Conservation (phyloP, 345 rosid genomes). For the Eucalyptus brandiana region DNA sequence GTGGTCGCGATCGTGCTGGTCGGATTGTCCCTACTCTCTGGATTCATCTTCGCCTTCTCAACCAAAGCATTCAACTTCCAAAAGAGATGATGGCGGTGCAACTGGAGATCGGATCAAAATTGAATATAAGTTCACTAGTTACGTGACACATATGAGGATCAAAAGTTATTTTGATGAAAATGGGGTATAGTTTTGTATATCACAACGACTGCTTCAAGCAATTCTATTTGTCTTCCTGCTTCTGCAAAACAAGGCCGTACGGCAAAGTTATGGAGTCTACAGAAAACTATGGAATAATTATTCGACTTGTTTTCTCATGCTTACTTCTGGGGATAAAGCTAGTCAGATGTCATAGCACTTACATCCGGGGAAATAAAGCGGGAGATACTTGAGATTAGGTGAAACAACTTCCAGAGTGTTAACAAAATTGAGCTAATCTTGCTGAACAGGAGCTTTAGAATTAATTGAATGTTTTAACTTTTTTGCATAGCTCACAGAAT, state of each 20-base stretch:
- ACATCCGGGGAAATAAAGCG: not conserved
- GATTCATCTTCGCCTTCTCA: constrained; percentile 57
- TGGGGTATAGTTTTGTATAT: not conserved
- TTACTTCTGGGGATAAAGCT: not conserved
- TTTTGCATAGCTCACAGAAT: not conserved
- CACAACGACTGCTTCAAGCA: not conserved
- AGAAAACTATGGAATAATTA: not conserved
- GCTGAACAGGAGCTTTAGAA: not conserved
- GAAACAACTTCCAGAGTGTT: not conserved
- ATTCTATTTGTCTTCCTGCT: not conserved
- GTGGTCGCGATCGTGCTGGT: constrained; percentile 37
- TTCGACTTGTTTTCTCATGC: not conserved
- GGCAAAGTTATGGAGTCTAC: not conserved
- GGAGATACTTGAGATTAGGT: not conserved
- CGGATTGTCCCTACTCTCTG: constrained; percentile 35
- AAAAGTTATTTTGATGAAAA: not conserved
- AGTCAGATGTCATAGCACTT: not conserved
- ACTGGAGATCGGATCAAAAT: not conserved
- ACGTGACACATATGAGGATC: not conserved
- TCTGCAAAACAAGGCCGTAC: not conserved
- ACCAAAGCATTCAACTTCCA: constrained; percentile 73
- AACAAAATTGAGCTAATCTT: not conserved
- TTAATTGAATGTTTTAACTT: not conserved
- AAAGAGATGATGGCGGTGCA: constrained; percentile 17
- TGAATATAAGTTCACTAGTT: not conserved